Evolutionary conservation across 345 rosid genomes (phyloP).

Genomic region (Sisymbrium irio): DNA sequence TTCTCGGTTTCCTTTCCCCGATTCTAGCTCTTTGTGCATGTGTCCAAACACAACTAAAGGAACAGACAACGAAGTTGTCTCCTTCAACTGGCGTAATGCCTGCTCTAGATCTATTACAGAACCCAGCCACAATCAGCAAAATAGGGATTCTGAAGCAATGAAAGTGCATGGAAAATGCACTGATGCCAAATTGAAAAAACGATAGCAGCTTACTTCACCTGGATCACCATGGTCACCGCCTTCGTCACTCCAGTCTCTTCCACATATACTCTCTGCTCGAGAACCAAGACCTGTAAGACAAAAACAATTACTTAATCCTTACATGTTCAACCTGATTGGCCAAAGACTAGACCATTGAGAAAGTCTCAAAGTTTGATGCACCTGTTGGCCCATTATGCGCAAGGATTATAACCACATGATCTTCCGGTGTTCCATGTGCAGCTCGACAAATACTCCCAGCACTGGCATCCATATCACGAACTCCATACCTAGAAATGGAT

Average conservation of each 20-base stretch:
- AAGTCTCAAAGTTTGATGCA: slow-evolving; percentile 22
- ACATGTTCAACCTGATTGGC: neutral
- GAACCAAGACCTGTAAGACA: slow-evolving; percentile 75
- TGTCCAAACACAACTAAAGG: slow-evolving; percentile 84
- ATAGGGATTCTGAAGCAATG: neutral
- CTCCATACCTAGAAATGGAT: slow-evolving; percentile 58
- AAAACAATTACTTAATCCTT: neutral
- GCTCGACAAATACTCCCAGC: slow-evolving; percentile 54
- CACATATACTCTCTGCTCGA: slow-evolving; percentile 68
- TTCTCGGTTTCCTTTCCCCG: slow-evolving; percentile 60
- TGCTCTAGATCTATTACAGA: slow-evolving; percentile 63
- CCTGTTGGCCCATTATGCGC: slow-evolving; percentile 93
- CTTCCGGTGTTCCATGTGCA: slow-evolving; percentile 62
- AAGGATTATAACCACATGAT: slow-evolving; percentile 69
- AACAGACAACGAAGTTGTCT: slow-evolving; percentile 37
- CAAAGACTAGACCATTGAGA: slow-evolving; percentile 3
- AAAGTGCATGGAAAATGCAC: neutral
- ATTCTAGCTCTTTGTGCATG: slow-evolving; percentile 79
- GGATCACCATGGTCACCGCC: slow-evolving; percentile 97
- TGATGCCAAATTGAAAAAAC: neutral
- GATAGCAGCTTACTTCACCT: slow-evolving; percentile 41
- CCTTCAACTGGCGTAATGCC: slow-evolving; percentile 62
- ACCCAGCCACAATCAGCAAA: neutral
- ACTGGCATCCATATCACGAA: slow-evolving; percentile 67
- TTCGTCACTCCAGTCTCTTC: slow-evolving; percentile 65